Evolutionary conservation across 1,284 basidiomycete species (phyloP).

Genomic region (Cutaneotrichosporon cyanovorans): DNA sequence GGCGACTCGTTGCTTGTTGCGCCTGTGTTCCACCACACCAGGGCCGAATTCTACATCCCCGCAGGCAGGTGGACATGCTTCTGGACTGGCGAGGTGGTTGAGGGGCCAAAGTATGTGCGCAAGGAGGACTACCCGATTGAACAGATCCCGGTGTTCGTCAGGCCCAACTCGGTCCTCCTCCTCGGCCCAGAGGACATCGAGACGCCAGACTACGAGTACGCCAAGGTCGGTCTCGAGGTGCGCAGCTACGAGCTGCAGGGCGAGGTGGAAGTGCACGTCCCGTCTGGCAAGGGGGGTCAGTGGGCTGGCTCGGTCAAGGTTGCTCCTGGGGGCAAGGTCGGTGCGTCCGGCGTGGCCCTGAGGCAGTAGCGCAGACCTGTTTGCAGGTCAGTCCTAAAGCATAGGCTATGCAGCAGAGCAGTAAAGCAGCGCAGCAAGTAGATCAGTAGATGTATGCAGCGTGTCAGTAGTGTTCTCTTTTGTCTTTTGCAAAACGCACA

Average conservation of each 20-base stretch:
- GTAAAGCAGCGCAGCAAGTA: no score
- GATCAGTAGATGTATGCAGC: no score
- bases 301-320: slow-evolving; percentile 22
- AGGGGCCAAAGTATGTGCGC: slow-evolving; percentile 33
- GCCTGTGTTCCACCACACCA: slow-evolving; percentile 59
- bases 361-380: no score
- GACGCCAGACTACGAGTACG: slow-evolving; percentile 61
- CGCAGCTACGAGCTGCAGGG: slow-evolving; percentile 51
- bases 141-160: slow-evolving; percentile 58
- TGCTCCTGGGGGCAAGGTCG: slow-evolving; percentile 14
- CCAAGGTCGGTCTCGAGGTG: slow-evolving; percentile 50
- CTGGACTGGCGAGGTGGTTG: slow-evolving; percentile 26
- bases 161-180: slow-evolving; percentile 53
- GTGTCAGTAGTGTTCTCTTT: no score
- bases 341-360: slow-evolving; percentile 3
- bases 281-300: slow-evolving; percentile 40
- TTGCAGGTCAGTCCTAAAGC: no score
- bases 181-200: slow-evolving; percentile 54
- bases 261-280: slow-evolving; percentile 48
- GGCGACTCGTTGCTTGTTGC: slow-evolving; percentile 63
- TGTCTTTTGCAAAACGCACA: no score
- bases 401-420: no score
- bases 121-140: slow-evolving; percentile 30
- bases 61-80: slow-evolving; percentile 60
- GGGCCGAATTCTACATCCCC: slow-evolving; percentile 62